Evolutionary conservation across 2,329 filamentous ascomycete species (phyloP).

Genomic region (Cucurbitaria berberidis): DNA sequence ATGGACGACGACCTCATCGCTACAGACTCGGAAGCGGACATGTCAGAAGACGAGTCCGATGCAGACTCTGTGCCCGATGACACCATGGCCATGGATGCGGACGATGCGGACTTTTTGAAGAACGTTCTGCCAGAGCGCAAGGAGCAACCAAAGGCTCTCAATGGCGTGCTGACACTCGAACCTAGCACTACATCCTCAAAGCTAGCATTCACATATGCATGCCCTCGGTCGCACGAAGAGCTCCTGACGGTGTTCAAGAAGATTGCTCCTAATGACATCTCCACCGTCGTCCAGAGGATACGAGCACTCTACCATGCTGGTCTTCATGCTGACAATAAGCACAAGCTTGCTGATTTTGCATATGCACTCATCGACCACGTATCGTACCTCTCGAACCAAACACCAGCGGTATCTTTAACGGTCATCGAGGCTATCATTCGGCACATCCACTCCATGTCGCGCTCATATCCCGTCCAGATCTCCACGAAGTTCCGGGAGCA

Average conservation of each 20-base stretch:
- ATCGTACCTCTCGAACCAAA: constrained; percentile 61
- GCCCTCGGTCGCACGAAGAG: constrained; percentile 78
- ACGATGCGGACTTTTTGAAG: constrained; percentile 57
- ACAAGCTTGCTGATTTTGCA: constrained; percentile 74
- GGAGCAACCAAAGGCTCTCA: constrained; percentile 43
- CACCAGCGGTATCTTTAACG: constrained; percentile 64
- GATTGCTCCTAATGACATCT: constrained; percentile 69
- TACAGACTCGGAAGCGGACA: constrained; percentile 68
- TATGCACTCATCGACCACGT: constrained; percentile 70
- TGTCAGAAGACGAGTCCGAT: constrained; percentile 39
- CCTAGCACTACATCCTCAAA: constrained; percentile 54
- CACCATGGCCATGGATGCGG: constrained; percentile 51
- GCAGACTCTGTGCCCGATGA: constrained; percentile 43
- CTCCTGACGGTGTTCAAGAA: constrained; percentile 69
- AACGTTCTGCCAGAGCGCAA: constrained; percentile 48
- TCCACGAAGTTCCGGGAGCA: constrained; percentile 78
- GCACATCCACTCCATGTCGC: constrained; percentile 90
- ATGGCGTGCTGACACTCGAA: constrained; percentile 49
- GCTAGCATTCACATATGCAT: constrained; percentile 84
- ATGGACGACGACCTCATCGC: constrained; percentile 89
- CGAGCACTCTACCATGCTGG: constrained; percentile 92
- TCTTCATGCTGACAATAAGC: constrained; percentile 82
- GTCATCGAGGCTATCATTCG: constrained; percentile 81
- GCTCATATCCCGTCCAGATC: constrained; percentile 80
- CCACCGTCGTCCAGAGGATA: constrained; percentile 85